Percentiles rank a stretch among this genome's conserved stretches.
These are phyloP conservation scores for Leishmania major DNA, from an alignment of 208 protist species.

Conservation along the genomic window DNA sequence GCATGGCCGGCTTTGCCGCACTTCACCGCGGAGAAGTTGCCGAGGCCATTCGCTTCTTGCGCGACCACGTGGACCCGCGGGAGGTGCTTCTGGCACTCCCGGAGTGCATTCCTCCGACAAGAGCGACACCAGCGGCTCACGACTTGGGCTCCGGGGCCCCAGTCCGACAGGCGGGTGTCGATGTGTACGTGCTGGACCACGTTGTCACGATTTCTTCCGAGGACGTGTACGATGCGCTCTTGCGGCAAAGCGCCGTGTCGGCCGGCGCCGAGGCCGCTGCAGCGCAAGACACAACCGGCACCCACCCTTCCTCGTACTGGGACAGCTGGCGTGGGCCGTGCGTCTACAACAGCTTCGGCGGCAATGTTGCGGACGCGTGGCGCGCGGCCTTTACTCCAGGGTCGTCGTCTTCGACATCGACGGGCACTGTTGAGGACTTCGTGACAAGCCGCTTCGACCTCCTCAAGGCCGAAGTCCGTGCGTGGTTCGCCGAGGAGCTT, in stretches of 20 bases:
- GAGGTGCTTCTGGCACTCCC: slow-evolving; percentile 67
- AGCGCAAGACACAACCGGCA: background rate
- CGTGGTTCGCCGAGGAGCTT: slow-evolving; percentile 28
- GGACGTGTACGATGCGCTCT: background rate
- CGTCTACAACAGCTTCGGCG: slow-evolving; percentile 27
- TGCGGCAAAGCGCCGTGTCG: background rate
- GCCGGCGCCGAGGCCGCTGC: background rate
- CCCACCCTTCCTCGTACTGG: slow-evolving; percentile 12
- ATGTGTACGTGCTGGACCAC: slow-evolving; percentile 9
- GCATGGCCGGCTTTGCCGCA: slow-evolving; percentile 71
- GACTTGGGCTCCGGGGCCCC: background rate
- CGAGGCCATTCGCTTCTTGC: slow-evolving; percentile 60
- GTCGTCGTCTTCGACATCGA: background rate
- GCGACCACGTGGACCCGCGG: slow-evolving; percentile 64
- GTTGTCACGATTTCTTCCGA: background rate
- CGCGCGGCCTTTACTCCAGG: slow-evolving; percentile 8
- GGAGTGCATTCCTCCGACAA: slow-evolving; percentile 60
- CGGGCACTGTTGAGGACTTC: slow-evolving; percentile 7
- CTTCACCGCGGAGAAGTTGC: slow-evolving; percentile 47
- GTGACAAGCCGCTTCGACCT: slow-evolving; percentile 18
- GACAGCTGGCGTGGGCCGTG: slow-evolving; percentile 25
- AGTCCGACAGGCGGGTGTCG: background rate
- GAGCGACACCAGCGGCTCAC: background rate
- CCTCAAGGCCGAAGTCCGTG: slow-evolving; percentile 18
- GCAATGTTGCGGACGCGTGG: slow-evolving; percentile 15